Percentiles rank a stretch among this genome's conserved stretches.
Evolutionary conservation across 1,284 basidiomycete species (phyloP).

Genomic region (Violaceomyces palustris): DNA sequence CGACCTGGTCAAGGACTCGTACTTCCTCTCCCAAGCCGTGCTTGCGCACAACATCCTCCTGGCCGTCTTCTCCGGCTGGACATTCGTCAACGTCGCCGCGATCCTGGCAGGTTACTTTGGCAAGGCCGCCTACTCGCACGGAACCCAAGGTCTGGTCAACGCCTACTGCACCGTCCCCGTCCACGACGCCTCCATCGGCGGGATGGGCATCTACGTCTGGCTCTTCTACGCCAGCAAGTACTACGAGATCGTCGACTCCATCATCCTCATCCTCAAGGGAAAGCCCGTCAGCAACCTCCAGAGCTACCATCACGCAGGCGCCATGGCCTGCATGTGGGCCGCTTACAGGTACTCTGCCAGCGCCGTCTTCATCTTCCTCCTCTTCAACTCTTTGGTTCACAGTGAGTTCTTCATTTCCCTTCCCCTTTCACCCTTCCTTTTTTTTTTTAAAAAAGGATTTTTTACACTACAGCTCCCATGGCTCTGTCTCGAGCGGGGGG

Average conservation of each 20-base stretch:
- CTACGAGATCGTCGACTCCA: constrained; percentile 51
- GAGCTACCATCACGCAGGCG: constrained; percentile 44
- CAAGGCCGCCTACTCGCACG: constrained; percentile 10
- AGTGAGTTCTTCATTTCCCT: not conserved
- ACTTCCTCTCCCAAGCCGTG: constrained; percentile 28
- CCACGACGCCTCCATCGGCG: constrained; percentile 33
- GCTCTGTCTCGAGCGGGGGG: too few species aligned
- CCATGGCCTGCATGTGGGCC: constrained; percentile 51
- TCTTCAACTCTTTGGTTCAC: constrained; percentile 33
- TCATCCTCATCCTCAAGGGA: constrained; percentile 53
- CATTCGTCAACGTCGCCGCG: constrained; percentile 28
- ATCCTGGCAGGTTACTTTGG: constrained; percentile 20
- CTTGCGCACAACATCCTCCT: constrained; percentile 50
- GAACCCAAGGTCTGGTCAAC: constrained; percentile 35
- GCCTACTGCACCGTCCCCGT: constrained; percentile 51
- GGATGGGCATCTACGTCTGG: constrained; percentile 42
- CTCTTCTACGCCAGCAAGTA: constrained; percentile 53
- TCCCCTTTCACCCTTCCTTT: not conserved
- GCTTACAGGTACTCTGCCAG: constrained; percentile 45
- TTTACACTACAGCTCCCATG: too few species aligned
- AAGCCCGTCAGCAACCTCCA: constrained; percentile 48
- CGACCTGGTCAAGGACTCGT: constrained; percentile 30
- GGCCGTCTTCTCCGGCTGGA: constrained; percentile 45
- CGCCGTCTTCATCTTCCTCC: constrained; percentile 30
- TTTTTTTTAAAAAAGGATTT: not conserved